Evolutionary conservation across 2,329 filamentous ascomycete genomes (phyloP).

Genomic region (Rhinocladiella mackenziei): DNA sequence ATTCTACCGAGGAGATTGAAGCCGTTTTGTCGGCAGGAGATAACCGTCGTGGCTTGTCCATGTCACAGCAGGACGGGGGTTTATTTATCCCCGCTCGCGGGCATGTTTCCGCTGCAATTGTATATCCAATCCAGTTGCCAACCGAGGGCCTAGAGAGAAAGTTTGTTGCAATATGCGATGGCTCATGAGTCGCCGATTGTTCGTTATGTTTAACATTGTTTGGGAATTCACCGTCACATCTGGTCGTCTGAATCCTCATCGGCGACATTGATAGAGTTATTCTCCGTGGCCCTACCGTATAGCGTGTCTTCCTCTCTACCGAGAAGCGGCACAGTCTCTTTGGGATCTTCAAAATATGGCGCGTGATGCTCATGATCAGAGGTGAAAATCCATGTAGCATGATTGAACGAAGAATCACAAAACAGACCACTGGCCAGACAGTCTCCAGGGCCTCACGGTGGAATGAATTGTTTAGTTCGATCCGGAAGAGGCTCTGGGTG

Average conservation of each 20-base stretch:
- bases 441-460: slow-evolving; percentile 41
- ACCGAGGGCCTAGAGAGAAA: background rate
- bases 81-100: slow-evolving; percentile 13
- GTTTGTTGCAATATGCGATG: background rate
- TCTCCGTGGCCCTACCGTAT: slow-evolving; percentile 49
- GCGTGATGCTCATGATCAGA: slow-evolving; percentile 46
- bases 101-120: no score
- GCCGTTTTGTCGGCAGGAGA: background rate
- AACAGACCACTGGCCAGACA: slow-evolving; percentile 54
- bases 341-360: slow-evolving; percentile 45
- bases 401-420: slow-evolving; percentile 52
- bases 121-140: no score
- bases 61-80: no score
- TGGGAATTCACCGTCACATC: no score
- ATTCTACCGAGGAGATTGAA: background rate
- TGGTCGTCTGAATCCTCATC: slow-evolving; percentile 6
- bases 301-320: slow-evolving; percentile 50
- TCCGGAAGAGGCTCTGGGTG: slow-evolving; percentile 43
- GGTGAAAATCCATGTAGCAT: slow-evolving; percentile 54
- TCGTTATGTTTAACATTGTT: no score
- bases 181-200: no score
- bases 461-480: slow-evolving; percentile 38
- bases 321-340: slow-evolving; percentile 49
- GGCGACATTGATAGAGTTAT: slow-evolving; percentile 28
- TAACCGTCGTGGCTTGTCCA: slow-evolving; percentile 11